Conservation (phyloP, 2,329 filamentous ascomycete species). For the Penicillium concentricum region DNA sequence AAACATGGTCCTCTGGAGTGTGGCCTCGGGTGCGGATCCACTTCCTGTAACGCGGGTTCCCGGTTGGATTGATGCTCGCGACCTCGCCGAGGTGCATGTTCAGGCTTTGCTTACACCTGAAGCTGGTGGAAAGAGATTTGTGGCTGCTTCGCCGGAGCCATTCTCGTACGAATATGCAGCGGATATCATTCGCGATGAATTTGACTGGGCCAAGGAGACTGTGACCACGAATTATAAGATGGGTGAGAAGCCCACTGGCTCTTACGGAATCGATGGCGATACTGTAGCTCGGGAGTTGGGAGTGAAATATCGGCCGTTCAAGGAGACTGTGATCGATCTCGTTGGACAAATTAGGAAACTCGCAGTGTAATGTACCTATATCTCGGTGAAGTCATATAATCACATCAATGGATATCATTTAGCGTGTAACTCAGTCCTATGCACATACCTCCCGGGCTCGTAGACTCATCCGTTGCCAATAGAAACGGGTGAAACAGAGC, state of each 20-base stretch:
- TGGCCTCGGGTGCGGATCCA: slow-evolving; percentile 37
- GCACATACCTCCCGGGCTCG: too few relatives aligned
- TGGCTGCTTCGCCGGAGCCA: slow-evolving; percentile 42
- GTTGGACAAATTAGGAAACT: slow-evolving; percentile 12
- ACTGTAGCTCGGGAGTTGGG: slow-evolving; percentile 44
- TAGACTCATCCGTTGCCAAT: too few relatives aligned
- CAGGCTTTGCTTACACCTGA: slow-evolving; percentile 41
- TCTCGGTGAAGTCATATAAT: too few relatives aligned
- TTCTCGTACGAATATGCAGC: slow-evolving; percentile 51
- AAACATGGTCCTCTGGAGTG: slow-evolving; percentile 44
- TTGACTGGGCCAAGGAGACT: slow-evolving; percentile 37
- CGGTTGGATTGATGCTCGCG: slow-evolving; percentile 49
- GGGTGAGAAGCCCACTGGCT: slow-evolving; percentile 31
- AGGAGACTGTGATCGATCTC: slow-evolving; percentile 19
- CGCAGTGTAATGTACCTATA: not conserved
- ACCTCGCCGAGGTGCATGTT: slow-evolving; percentile 48
- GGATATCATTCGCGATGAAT: slow-evolving; percentile 43
- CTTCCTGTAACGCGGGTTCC: slow-evolving; percentile 36
- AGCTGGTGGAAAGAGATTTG: slow-evolving; percentile 38
- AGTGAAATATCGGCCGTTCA: slow-evolving; percentile 32
- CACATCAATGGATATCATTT: too few relatives aligned
- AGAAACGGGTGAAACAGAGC: too few relatives aligned
- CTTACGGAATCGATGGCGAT: slow-evolving; percentile 46
- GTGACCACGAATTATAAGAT: slow-evolving; percentile 37
- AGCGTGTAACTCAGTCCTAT: too few relatives aligned